Conservation (phyloP, 164 flowering plant genomes). For the Houttuynia cordata region DNA sequence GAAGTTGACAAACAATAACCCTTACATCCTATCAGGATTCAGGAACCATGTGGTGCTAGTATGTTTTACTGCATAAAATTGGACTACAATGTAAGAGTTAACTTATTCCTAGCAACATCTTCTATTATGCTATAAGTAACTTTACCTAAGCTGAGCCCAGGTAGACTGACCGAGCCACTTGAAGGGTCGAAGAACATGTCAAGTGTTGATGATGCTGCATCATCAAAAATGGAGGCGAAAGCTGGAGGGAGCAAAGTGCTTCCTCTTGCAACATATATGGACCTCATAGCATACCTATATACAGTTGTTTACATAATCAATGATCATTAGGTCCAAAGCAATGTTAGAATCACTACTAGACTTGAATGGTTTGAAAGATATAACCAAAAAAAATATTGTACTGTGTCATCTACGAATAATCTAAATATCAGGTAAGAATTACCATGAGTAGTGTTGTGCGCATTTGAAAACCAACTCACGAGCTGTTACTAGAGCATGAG, state of each 20-base stretch:
- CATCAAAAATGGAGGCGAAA: conserved; percentile 92
- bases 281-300: conserved; percentile 92
- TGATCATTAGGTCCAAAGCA: conserved; percentile 1
- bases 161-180: conserved; percentile 51
- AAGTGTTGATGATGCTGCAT: conserved; percentile 88
- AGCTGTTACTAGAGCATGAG: conserved; percentile 79
- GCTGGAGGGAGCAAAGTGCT: conserved; percentile 88
- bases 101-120: no score
- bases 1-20: no score
- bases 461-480: conserved; percentile 70
- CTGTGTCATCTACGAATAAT: background rate
- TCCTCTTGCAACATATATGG: conserved; percentile 93
- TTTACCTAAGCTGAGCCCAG: conserved; percentile 82
- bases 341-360: background rate
- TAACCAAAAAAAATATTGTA: background rate
- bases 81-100: no score
- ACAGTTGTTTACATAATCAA: conserved; percentile 3
- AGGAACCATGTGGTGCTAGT: no score
- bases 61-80: no score
- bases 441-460: conserved; percentile 95
- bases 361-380: background rate
- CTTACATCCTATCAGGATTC: no score
- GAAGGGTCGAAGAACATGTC: conserved; percentile 97
- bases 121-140: background rate
- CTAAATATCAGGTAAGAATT: background rate